phyloP scores from a whole-genome alignment of 441 rosid species.

The Adansonia grandidieri region DNA sequence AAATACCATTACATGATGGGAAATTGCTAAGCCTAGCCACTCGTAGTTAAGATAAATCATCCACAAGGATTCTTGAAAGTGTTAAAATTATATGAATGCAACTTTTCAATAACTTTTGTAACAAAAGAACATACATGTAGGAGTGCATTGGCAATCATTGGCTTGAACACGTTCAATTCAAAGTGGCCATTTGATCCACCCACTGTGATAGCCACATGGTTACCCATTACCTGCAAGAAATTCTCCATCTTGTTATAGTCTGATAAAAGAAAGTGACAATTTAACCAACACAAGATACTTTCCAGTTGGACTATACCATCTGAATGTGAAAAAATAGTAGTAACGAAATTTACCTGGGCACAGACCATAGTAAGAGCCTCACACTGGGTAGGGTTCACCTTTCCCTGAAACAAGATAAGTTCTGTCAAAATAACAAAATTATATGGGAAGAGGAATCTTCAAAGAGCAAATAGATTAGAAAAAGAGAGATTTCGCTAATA shows the following conservation, averaged over 20 bases:
- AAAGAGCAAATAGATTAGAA: conserved; percentile 14
- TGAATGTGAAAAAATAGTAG: conserved; percentile 16
- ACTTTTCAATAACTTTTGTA: background rate
- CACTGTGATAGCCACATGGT: conserved; percentile 85
- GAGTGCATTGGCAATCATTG: conserved; percentile 90
- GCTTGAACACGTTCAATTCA: conserved; percentile 93
- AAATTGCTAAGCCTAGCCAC: background rate
- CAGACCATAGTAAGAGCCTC: conserved; percentile 99
- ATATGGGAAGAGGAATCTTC: background rate
- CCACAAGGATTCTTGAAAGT: background rate
- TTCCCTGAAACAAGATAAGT: conserved; percentile 65
- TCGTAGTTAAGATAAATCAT: background rate
- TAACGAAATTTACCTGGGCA: conserved; percentile 67
- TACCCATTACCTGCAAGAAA: conserved; percentile 81
- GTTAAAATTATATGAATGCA: background rate
- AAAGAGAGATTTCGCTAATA: background rate
- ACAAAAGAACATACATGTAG: conserved; percentile 60
- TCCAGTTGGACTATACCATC: conserved; percentile 20
- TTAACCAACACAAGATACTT: background rate
- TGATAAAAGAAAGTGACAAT: background rate
- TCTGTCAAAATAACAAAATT: conserved; percentile 18
- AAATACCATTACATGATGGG: background rate
- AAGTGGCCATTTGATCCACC: conserved; percentile 98
- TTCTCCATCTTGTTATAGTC: conserved; percentile 3
- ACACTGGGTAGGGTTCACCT: conserved; percentile 97